These are phyloP conservation scores for Trichoderma oligosporum DNA, from an alignment of 2,329 filamentous ascomycete species.

Conservation along the genomic window DNA sequence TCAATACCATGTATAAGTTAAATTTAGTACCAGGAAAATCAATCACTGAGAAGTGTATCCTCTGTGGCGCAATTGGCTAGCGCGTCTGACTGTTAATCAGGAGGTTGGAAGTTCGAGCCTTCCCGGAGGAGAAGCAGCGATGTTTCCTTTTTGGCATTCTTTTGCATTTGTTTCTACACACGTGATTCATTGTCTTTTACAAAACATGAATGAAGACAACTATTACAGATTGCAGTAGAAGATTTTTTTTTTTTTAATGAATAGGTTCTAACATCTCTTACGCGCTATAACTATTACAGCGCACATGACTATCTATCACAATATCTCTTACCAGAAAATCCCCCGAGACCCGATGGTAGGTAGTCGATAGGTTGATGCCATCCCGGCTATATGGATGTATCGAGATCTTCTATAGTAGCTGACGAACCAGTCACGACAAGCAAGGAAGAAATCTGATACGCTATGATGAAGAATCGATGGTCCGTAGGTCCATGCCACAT, in stretches of 20 bases:
- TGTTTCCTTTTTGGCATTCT: background rate
- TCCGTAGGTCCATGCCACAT: constrained; percentile 17
- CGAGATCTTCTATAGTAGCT: background rate
- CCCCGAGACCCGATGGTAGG: too few relatives aligned
- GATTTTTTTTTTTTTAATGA: too few relatives aligned
- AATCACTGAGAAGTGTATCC: constrained; percentile 17
- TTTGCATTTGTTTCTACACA: background rate
- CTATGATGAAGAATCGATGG: constrained; percentile 12
- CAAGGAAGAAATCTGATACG: background rate
- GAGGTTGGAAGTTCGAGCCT: constrained; percentile 23
- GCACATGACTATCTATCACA: too few relatives aligned
- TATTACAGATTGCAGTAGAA: too few relatives aligned
- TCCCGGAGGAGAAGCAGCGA: constrained; percentile 19
- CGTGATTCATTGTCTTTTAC: background rate
- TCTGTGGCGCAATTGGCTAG: constrained; percentile 53
- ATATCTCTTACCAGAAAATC: too few relatives aligned
- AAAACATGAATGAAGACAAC: too few relatives aligned
- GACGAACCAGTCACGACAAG: background rate
- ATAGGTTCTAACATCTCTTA: too few relatives aligned
- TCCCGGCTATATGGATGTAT: too few relatives aligned
- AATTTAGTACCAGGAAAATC: background rate
- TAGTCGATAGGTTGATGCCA: too few relatives aligned
- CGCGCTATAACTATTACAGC: too few relatives aligned
- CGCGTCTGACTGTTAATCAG: constrained; percentile 55
- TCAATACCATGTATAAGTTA: background rate